A percentile compares a stretch with the other conserved stretches of the same genome.
These are phyloP conservation scores for Sporothrix schenckii DNA, from an alignment of 2,329 filamentous ascomycete genomes.

Conservation along the genomic window DNA sequence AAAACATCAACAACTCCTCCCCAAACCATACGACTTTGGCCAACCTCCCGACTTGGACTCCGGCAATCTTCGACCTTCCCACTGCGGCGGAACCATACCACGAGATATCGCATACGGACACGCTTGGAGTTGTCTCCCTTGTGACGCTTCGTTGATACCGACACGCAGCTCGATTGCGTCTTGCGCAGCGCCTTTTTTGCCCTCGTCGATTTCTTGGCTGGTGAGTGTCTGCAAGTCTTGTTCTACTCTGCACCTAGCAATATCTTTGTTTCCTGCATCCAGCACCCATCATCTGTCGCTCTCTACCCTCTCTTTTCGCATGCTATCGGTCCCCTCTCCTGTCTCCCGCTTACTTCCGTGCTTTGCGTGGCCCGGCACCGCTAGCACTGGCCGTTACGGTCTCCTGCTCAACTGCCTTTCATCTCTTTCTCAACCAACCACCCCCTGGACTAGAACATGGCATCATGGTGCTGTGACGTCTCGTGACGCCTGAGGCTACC, in stretches of 20 bases:
- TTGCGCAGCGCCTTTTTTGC: conserved; percentile 26
- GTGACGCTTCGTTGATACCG: conserved; percentile 17
- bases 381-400: background rate
- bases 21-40: conserved; percentile 21
- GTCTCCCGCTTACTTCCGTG: background rate
- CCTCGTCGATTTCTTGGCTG: conserved; percentile 7
- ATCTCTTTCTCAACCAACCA: background rate
- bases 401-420: background rate
- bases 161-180: background rate
- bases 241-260: background rate
- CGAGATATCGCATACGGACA: background rate
- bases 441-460: background rate
- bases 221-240: conserved; percentile 12
- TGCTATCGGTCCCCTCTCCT: background rate
- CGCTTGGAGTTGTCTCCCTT: background rate
- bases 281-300: background rate
- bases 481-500: background rate
- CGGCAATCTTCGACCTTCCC: conserved; percentile 21
- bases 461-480: background rate
- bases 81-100: background rate
- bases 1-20: conserved; percentile 32
- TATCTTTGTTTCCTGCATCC: background rate
- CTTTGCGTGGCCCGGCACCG: background rate
- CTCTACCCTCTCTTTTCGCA: background rate
- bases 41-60: conserved; percentile 26